Conservation (phyloP, 2,329 filamentous ascomycete genomes). For the Exophiala oligosperma region DNA sequence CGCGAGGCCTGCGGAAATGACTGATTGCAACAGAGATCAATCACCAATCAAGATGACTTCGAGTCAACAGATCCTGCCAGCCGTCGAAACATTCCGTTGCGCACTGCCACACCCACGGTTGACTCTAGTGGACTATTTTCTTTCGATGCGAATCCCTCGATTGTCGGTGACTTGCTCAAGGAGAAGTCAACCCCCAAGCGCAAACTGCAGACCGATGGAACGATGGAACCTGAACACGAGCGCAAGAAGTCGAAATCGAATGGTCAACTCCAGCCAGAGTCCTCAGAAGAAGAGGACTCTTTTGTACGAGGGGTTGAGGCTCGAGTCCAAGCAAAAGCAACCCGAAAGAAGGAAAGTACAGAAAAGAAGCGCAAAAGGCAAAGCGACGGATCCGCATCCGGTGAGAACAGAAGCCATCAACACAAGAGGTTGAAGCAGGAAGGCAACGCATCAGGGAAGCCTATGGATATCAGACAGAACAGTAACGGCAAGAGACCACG, state of each 20-base stretch:
- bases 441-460: neutral
- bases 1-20: too few relatives aligned
- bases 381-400: slow-evolving; percentile 24
- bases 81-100: slow-evolving; percentile 1
- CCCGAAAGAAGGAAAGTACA: slow-evolving; percentile 36
- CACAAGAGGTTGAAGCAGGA: slow-evolving; percentile 14
- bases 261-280: neutral
- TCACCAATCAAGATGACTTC: slow-evolving; percentile 3
- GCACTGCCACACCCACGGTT: slow-evolving; percentile 8
- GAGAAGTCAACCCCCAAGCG: slow-evolving; percentile 18
- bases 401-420: slow-evolving; percentile 9
- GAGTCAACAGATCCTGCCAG: neutral
- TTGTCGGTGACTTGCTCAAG: slow-evolving; percentile 16
- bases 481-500: slow-evolving; percentile 10
- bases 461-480: neutral
- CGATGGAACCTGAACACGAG: slow-evolving; percentile 19
- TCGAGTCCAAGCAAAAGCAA: slow-evolving; percentile 44
- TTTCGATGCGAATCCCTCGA: slow-evolving; percentile 28
- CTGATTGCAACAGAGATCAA: neutral
- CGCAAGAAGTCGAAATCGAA: slow-evolving; percentile 25
- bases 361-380: slow-evolving; percentile 43
- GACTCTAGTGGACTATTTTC: slow-evolving; percentile 29
- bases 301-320: slow-evolving; percentile 44
- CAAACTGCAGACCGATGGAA: slow-evolving; percentile 5
- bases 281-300: slow-evolving; percentile 22